Evolutionary conservation across 306 rosid species (phyloP).

Genomic region (Corylus heterophylla): DNA sequence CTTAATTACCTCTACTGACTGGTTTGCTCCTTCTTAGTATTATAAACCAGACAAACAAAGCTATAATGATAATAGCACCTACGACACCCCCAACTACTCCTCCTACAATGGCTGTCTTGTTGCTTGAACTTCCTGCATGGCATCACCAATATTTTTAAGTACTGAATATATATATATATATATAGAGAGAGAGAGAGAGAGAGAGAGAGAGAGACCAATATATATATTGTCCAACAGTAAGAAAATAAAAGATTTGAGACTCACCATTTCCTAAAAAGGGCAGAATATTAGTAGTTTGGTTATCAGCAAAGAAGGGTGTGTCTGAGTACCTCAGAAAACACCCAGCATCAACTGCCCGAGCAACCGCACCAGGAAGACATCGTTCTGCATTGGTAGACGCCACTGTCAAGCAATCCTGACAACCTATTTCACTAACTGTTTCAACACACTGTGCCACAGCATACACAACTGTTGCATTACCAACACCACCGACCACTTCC

Average conservation of each 20-base stretch:
- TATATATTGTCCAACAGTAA: too few relatives aligned
- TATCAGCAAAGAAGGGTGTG: conserved; percentile 50
- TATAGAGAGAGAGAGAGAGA: too few relatives aligned
- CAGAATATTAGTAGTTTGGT: conserved; percentile 42
- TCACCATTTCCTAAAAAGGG: conserved; percentile 41
- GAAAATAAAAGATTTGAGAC: background rate
- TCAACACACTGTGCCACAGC: conserved; percentile 66
- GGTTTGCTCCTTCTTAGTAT: conserved; percentile 36
- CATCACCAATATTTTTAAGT: background rate
- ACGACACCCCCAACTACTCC: conserved; percentile 61
- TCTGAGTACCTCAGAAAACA: conserved; percentile 63
- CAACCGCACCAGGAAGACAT: conserved; percentile 50
- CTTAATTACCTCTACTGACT: conserved; percentile 48
- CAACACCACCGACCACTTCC: conserved; percentile 2
- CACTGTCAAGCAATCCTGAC: conserved; percentile 45
- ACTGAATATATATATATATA: too few relatives aligned
- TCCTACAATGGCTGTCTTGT: conserved; percentile 60
- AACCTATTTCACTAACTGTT: conserved; percentile 28
- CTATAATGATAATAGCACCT: conserved; percentile 44
- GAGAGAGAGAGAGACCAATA: too few relatives aligned
- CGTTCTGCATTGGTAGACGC: conserved; percentile 36
- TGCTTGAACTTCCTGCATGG: conserved; percentile 36
- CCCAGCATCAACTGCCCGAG: conserved; percentile 58
- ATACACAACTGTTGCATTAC: conserved; percentile 30
- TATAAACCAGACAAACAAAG: conserved; percentile 37